Evolutionary conservation across 768 basidiomycete genomes (phyloP), one percentile per base, ranked within the genome.

Genomic region (Tulasnella calospora): DNA sequence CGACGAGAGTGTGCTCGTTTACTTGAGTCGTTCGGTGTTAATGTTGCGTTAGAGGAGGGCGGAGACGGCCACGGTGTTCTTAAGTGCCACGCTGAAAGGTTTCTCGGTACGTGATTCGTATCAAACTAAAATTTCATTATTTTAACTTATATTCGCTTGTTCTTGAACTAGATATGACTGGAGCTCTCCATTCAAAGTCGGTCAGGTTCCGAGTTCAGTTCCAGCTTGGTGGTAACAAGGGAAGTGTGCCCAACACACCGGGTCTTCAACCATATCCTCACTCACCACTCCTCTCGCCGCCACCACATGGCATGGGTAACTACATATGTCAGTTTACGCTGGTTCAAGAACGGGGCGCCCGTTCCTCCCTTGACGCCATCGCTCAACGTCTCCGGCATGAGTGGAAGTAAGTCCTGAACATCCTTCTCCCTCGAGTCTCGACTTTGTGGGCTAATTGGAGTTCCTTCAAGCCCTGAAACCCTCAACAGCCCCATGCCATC

Each of bases 151-250:
- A 6, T 9, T 36, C 41, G 27, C 55, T 55, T 27, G 51, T 19
- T 47, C 9, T 44, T 44, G 6, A 35, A 21, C 33, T 23, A 78
- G 77, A 78, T 33, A 38, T 44, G 67, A 55, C 69, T 6, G 77
- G 77, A 33, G 70, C 36, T 36, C 36, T 44, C 23, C 69, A 78
- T 44, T 33, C 40, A 30, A 78, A 78, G 55, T 47, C 77, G 30
- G 77, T 78, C 27, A 41, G 77, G 1, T 78, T 78, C 44, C 77
- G 77, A 12, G 77, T 73, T n/a, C 77, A 78, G 27, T 41, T 78
- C 47, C 38, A 41, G 8, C 19, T 40, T 23, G 55, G 23, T 17
- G n/a, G 35, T 8, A 61, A 51, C 57, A 61, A 36, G 6, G 75
- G 75, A 46, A 61, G 75, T 51, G 33, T 76, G 55, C 55, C 75